Base-by-base conservation (phyloP, 805 yeast species). In the Candida qinlingensis region DNA sequence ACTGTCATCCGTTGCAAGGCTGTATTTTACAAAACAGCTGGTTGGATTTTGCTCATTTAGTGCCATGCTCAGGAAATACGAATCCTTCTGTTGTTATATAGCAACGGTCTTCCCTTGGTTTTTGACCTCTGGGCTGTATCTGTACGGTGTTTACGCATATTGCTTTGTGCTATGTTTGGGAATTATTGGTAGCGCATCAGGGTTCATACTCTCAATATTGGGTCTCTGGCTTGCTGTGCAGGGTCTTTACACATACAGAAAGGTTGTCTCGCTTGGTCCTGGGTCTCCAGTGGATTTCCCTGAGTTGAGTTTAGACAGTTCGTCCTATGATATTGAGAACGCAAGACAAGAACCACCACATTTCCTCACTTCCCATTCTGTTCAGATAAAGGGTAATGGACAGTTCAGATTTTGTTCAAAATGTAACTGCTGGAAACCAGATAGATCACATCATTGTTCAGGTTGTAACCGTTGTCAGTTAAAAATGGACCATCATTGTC, bases 401-500 rank as follows among this genome's bases (percentile, higher is more conserved):
- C 73, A 86, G 50, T 77, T 77, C 66, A 69, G 95, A 65, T 76
- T 69, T 54, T 88, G 96, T 59, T 67, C 72, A 46, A 85, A 84
- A 55, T 89, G 97, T 62, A 54, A 74, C 30, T 74, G 73, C 40
- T 83, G 85, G 74, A 90, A 90, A 62, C 97, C 97, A 0, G 96
- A 87, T 58, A 67, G 97, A 46, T 62, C 83, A 7, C 97, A 90
- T 62, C 97, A 90, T 65, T 90, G 97, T 62, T 84, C 85, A 37
- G 69, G 76, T 2, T 88, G 95, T 61, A 71, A 78, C 25, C 52
- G 50, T 33, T 90, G 97, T 64, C 79, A 87, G 29, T 63, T 91
- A 50, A 80, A 79, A 58, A 91, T 90, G 97, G 97, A 90, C 64
- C 97, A 90, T 63, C 97, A 90, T 67, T 84, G 85, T 53, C 97